Base-by-base conservation (phyloP, 148 eudicot species). In the Drosera capensis region DNA sequence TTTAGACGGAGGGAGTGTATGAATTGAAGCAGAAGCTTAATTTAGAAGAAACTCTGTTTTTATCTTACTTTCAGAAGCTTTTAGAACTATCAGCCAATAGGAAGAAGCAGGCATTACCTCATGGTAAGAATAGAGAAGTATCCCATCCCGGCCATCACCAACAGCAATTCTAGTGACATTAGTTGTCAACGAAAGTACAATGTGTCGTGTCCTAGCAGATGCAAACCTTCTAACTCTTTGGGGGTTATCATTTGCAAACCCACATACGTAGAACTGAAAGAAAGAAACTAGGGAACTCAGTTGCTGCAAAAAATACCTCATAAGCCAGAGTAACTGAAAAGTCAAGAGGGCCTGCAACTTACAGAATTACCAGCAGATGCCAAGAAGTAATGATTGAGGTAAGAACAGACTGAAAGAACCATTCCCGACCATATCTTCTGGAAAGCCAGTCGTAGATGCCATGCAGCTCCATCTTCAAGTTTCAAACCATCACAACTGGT, bases 101-200 rank as follows among this genome's bases (percentile, higher is more conserved):
- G 7, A 2, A 40, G 20, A 41, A 14, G 23, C 23, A 15, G 45
- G 7, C n/a, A 14, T 51, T 59, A 83, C 96, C 94, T 88, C 94
- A 48, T 72, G 79, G 46, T 74, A 88, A 17, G 80, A 56, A 60
- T 65, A 88, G 62, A 79, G 78, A 49, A 88, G 86, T 49, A 83
- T 63, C 21, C 97, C 97, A 71, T 88, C 97, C 37, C 94, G 92
- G 65, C 94, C 83, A 64, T 88, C 94, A 57, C 97, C 97, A 62
- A 83, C 94, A 39, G 80, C 94, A 59, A 88, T 88, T 70, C 84
- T 77, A 46, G 83, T 80, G 53, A 73, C 66, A 65, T 77, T 73
- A 43, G 94, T 48, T 44, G 83, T 75, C 71, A 88, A 64, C 39
- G 97, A 74, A 63, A 75, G 71, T 43, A 83, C 78, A 73, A 74